A percentile compares a stretch with the other conserved stretches of the same genome.
phyloP scores from a whole-genome alignment of 116 monocot genomes.

The Zostera marina region DNA sequence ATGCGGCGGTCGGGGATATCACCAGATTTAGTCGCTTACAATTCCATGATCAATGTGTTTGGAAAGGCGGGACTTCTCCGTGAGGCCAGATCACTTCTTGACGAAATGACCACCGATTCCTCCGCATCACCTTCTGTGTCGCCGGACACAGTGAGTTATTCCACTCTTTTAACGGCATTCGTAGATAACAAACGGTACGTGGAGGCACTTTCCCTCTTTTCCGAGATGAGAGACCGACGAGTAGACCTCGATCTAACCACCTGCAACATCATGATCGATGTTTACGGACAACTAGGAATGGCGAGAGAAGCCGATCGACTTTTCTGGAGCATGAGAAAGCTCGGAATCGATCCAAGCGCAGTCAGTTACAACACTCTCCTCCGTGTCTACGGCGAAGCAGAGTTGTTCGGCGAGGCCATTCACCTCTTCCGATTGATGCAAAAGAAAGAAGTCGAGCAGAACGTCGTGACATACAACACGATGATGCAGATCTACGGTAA shows the following conservation, averaged over 20 bases:
- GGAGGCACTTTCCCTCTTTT: conserved; percentile 62
- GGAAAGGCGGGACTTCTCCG: conserved; percentile 52
- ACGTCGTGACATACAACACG: conserved; percentile 91
- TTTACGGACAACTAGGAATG: conserved; percentile 79
- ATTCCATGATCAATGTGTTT: conserved; percentile 42
- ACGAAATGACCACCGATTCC: conserved; percentile 29
- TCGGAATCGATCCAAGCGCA: conserved; percentile 39
- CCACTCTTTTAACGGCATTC: conserved; percentile 54
- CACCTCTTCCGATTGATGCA: conserved; percentile 89
- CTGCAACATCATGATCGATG: conserved; percentile 76
- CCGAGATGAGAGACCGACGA: conserved; percentile 34
- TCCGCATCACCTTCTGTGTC: conserved; percentile 17
- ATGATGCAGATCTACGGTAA: conserved; percentile 85
- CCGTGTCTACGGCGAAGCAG: conserved; percentile 74
- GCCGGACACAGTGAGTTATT: conserved; percentile 61
- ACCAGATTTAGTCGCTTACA: conserved; percentile 65
- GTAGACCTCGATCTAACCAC: conserved; percentile 40
- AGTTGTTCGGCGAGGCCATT: conserved; percentile 72
- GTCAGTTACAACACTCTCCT: conserved; percentile 91
- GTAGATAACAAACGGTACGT: conserved; percentile 33
- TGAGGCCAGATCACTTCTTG: conserved; percentile 43
- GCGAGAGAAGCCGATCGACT: conserved; percentile 76
- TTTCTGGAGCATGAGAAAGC: conserved; percentile 74
- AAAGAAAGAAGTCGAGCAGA: conserved; percentile 41
- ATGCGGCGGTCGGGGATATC: conserved; percentile 24